Base-by-base conservation (phyloP, 257 asterid species). In the Echium plantagineum region DNA sequence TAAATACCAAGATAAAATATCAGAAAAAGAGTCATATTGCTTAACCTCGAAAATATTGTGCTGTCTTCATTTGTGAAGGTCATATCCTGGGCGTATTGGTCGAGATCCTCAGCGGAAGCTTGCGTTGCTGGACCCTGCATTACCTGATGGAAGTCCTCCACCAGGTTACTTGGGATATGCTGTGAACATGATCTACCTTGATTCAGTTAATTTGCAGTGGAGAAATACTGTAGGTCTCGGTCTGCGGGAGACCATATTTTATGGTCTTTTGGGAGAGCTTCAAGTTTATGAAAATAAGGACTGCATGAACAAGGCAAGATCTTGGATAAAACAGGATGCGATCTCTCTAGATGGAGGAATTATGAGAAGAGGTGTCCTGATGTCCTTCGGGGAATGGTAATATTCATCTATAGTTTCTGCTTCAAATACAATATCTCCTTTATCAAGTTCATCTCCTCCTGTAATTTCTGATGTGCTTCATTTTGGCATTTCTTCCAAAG, bases 281-380 rank as follows among this genome's bases (percentile, higher is more conserved):
- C 96, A 85, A 71, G 94, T 87, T 22, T 85, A 85, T n/a, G 15
- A 55, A 52, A 67, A 63, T 46, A 75, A 76, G 22, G 57, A 72
- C 13, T 49, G 64, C 64, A 78, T 87, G 90, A 67, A 60, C 67
- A 61, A 16, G 55, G 91, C 96, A 6, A 55, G 51, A 18, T 71
- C 87, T 18, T 80, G 77, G 74, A 74, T 77, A 28, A 66, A 65
- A 62, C 76, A 62, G 0, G 77, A 75, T 18, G 94, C 84, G 4
- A 69, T 85, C 64, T 87, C 96, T 2, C 60, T 87, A 63, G 94
- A 87, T 67, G 96, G 94, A 18, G 83, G 76, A 13, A 74, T 85
- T 15, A 61, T 79, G 49, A 81, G 65, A 66, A 77, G 84, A 52
- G 79, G 81, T 16, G 87, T 91, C 28, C 52, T 76, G 22, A 13